Evolutionary conservation across 768 basidiomycete species (phyloP), one percentile per base, ranked within the genome.

Genomic region (Cubamyces sp.): DNA sequence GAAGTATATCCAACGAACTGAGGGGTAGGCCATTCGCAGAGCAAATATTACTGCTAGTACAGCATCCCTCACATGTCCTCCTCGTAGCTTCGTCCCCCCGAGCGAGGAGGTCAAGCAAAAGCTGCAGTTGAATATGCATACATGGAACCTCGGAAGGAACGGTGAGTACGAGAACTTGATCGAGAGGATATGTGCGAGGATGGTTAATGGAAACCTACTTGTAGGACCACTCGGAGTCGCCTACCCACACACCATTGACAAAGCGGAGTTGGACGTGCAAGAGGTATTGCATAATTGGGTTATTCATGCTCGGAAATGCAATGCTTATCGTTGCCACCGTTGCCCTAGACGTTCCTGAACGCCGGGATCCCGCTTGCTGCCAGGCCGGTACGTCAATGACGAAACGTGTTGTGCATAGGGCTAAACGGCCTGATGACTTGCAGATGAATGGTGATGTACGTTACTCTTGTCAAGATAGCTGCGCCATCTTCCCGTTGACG

Each of bases 361-460:
- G 60, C 65, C 15, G 65, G 65, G 14, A 41, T 64, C 15, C 53
- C 64, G 12, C 18, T 9, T 8, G 66, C 67, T 0, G 47, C 57
- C 8, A 41, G 45, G 18, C 65, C 67, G 15, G 67, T 68, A 52
- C 30, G 67, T 62, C 15, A 15, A 18, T 41, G 7, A 5, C 19
- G 2, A 1, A 50, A 25, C 5, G 8, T 26, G 16, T 3, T 37
- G 1, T 12, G 18, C 15, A 53, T 18, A n/a, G 6, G 7, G 34
- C 28, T 18, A 0, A 34, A 21, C 43, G n/a, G 16, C 37, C 8
- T 25, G 6, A 3, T 30, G 25, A 21, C n/a, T 16, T 34, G 16
- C 25, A 70, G 68, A 53, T 68, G 57, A 64, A 62, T 26, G 70
- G 67, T 12, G 39, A 70, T 19, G 70, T 68, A 52, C 15, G 66